phyloP scores from a whole-genome alignment of 2,329 filamentous ascomycete genomes.

The Botrytis sinoallii region DNA sequence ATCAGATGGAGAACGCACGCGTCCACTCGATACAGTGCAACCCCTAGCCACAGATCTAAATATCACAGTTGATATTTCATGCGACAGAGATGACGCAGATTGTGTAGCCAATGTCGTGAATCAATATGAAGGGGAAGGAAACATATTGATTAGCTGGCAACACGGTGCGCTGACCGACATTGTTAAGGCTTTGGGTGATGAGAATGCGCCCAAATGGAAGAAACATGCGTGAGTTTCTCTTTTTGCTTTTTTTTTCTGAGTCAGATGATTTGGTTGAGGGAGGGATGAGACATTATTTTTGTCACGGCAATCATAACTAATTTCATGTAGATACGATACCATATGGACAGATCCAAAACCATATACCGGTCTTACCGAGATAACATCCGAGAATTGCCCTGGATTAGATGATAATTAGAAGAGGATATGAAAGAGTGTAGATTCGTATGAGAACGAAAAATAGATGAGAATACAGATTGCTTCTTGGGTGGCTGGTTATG shows the following conservation, averaged over 20 bases:
- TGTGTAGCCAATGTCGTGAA: constrained; percentile 53
- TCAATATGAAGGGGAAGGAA: constrained; percentile 48
- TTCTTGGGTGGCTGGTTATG: background rate
- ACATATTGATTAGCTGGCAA: constrained; percentile 62
- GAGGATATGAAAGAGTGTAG: background rate
- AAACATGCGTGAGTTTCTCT: constrained; percentile 41
- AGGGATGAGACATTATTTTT: background rate
- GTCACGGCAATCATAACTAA: background rate
- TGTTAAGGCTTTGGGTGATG: constrained; percentile 49
- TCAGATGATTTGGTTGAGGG: background rate
- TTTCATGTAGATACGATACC: constrained; percentile 45
- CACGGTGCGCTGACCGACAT: constrained; percentile 53
- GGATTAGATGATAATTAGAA: constrained; percentile 46
- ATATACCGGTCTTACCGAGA: constrained; percentile 45
- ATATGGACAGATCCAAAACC: constrained; percentile 56
- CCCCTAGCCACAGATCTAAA: constrained; percentile 55
- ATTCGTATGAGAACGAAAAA: background rate
- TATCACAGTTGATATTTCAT: constrained; percentile 52
- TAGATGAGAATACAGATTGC: background rate
- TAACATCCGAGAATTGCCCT: constrained; percentile 51
- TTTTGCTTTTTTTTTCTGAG: background rate
- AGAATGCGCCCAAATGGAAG: constrained; percentile 50
- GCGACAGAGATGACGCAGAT: constrained; percentile 52
- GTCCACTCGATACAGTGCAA: constrained; percentile 55
- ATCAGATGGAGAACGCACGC: constrained; percentile 48